phyloP scores from a whole-genome alignment of 179 eudicot species.

The Carnegiea gigantea region DNA sequence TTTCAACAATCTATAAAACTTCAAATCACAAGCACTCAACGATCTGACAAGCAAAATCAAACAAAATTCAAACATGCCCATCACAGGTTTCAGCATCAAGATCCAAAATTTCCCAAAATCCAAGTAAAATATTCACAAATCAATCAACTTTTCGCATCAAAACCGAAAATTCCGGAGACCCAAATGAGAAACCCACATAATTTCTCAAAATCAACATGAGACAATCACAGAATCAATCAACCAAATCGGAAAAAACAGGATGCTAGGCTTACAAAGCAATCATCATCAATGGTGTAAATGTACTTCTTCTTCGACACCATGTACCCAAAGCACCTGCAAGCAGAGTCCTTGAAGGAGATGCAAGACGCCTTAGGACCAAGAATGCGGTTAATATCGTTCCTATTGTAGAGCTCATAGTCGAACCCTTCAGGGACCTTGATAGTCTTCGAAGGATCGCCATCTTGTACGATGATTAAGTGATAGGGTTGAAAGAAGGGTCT shows the following conservation, averaged over 20 bases:
- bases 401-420: slow-evolving; percentile 85
- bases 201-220: background rate
- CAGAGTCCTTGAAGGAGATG: slow-evolving; percentile 96
- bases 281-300: slow-evolving; percentile 86
- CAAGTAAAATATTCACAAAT: slow-evolving; percentile 6
- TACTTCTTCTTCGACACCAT: slow-evolving; percentile 97
- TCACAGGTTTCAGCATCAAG: slow-evolving; percentile 7
- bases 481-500: slow-evolving; percentile 78
- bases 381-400: slow-evolving; percentile 76
- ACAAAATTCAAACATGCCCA: slow-evolving; percentile 9
- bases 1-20: too few species aligned
- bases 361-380: slow-evolving; percentile 85
- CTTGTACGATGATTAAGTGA: slow-evolving; percentile 89
- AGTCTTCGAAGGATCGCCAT: slow-evolving; percentile 86
- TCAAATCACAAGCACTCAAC: background rate
- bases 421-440: slow-evolving; percentile 82
- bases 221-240: background rate
- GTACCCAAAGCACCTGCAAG: slow-evolving; percentile 88
- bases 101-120: background rate
- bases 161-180: background rate
- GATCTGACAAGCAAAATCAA: slow-evolving; percentile 1
- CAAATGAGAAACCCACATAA: slow-evolving; percentile 3
- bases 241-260: background rate
- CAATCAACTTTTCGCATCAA: background rate
- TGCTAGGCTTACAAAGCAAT: slow-evolving; percentile 65